Base-by-base conservation (phyloP, 2,329 filamentous ascomycete species). In the Curvularia spicifera region DNA sequence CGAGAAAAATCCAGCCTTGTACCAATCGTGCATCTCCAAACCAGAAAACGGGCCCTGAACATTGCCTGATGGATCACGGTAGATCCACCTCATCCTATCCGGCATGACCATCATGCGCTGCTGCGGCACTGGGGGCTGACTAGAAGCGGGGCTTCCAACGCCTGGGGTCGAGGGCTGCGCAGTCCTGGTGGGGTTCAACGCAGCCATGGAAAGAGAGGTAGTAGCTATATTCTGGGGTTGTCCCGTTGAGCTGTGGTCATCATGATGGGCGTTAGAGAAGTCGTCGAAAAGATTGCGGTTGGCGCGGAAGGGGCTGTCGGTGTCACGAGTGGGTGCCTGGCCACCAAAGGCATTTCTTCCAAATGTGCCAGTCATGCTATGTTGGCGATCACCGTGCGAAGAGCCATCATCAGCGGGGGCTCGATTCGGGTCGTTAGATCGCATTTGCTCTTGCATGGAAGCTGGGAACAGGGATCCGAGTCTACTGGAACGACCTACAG, bases 1-100 rank as follows among this genome's bases (percentile, higher is more conserved):
- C 0, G 92, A 96, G 78, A 99, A 99, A 80, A 98, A 99, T 45
- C 94, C 93, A 37, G 93, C 94, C 76, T 98, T 98, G 80, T 98
- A 99, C 95, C 95, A 99, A 70, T 99, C 96, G 68, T 99, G 96
- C 95, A 99, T 99, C 78, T 99, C 95, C 49, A 99, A 81, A 1
- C 95, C 95, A 39, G 93, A 97, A 79, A 95, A 99, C 0, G 95
- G 95, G 0, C 95, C 95, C 74, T 99, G 95, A 5, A 92, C 89
- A 61, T 91, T 90, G 22, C 93, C 93, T 73, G 96, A 91, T 5
- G 95, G 95, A 74, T 99, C 95, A 51, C 96, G 88, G 74, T 99
- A 99, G 18, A 97, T 94, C 95, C 95, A 99, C 69, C 94, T 86
- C 93, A 99, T 99, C 13, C 96, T 86, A 76, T 99, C 95, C 2